phyloP scores from a whole-genome alignment of 805 yeast species.

The Clavispora fructus region DNA sequence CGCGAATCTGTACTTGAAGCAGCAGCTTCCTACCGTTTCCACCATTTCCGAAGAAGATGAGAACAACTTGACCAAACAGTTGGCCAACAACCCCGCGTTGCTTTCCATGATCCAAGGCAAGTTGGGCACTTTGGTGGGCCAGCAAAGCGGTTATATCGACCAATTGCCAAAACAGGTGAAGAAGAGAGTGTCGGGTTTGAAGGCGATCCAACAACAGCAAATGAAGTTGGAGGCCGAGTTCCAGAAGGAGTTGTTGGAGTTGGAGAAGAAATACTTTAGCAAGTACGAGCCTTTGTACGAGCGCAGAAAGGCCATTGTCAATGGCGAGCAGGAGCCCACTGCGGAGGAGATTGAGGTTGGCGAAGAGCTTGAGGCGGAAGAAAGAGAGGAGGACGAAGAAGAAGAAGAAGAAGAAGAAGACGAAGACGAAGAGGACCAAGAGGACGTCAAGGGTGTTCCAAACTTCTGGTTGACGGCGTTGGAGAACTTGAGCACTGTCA shows the following conservation, averaged over 20 bases:
- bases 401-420: constrained; percentile 39
- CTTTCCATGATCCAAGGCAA: constrained; percentile 87
- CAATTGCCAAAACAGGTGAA: constrained; percentile 67
- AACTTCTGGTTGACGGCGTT: constrained; percentile 95
- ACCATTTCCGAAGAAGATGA: constrained; percentile 61
- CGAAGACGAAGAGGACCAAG: constrained; percentile 35
- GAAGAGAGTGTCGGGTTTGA: constrained; percentile 74
- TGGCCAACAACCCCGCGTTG: constrained; percentile 76
- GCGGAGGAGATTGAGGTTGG: constrained; percentile 76
- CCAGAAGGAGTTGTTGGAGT: constrained; percentile 79
- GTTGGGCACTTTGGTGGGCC: constrained; percentile 77
- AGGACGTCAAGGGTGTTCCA: constrained; percentile 70
- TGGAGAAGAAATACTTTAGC: constrained; percentile 73
- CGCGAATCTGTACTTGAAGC: constrained; percentile 64
- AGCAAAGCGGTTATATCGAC: constrained; percentile 80
- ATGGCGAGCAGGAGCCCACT: constrained; percentile 73
- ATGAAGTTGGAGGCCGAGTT: constrained; percentile 84
- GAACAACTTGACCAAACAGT: constrained; percentile 35
- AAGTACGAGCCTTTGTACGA: constrained; percentile 73
- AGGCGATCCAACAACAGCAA: constrained; percentile 73
- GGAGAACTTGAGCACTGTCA: constrained; percentile 74
- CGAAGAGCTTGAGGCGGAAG: constrained; percentile 58
- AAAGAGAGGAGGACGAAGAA: constrained; percentile 39
- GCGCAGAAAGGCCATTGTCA: constrained; percentile 65
- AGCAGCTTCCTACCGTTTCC: constrained; percentile 48